A percentile compares a stretch with the other conserved stretches of the same genome.
Evolutionary conservation across 2,329 filamentous ascomycete genomes (phyloP).

Genomic region (Zymoseptoria brevis): DNA sequence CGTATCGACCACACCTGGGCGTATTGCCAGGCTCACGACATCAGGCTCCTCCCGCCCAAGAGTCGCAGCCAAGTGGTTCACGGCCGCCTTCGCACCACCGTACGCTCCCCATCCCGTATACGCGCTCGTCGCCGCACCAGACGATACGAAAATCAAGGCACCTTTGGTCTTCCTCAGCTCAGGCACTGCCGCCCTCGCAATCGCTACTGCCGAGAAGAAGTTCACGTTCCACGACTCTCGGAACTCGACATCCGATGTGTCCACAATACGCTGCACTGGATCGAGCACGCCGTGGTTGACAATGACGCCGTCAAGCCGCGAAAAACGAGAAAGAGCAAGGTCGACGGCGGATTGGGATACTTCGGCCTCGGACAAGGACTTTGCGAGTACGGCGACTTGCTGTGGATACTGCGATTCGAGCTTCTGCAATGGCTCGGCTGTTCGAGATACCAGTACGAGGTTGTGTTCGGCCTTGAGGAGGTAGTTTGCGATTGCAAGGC

Average conservation of each 20-base stretch:
- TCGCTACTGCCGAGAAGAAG: constrained; percentile 70
- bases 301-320: constrained; percentile 70
- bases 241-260: constrained; percentile 67
- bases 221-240: constrained; percentile 71
- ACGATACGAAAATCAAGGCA: constrained; percentile 69
- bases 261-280: constrained; percentile 63
- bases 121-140: constrained; percentile 60
- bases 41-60: constrained; percentile 68
- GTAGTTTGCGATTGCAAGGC: constrained; percentile 52
- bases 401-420: constrained; percentile 46
- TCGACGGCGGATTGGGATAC: constrained; percentile 56
- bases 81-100: constrained; percentile 71
- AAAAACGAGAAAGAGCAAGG: constrained; percentile 53
- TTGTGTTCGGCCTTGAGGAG: constrained; percentile 50
- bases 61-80: constrained; percentile 71
- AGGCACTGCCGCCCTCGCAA: constrained; percentile 68
- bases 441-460: constrained; percentile 50
- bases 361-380: constrained; percentile 48
- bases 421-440: constrained; percentile 44
- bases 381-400: constrained; percentile 48
- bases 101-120: constrained; percentile 74
- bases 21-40: constrained; percentile 63
- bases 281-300: constrained; percentile 79
- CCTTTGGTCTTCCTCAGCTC: constrained; percentile 62
- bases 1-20: constrained; percentile 78